phyloP scores from a whole-genome alignment of 2,329 filamentous ascomycete species.

The Aspergillus phoenicis region DNA sequence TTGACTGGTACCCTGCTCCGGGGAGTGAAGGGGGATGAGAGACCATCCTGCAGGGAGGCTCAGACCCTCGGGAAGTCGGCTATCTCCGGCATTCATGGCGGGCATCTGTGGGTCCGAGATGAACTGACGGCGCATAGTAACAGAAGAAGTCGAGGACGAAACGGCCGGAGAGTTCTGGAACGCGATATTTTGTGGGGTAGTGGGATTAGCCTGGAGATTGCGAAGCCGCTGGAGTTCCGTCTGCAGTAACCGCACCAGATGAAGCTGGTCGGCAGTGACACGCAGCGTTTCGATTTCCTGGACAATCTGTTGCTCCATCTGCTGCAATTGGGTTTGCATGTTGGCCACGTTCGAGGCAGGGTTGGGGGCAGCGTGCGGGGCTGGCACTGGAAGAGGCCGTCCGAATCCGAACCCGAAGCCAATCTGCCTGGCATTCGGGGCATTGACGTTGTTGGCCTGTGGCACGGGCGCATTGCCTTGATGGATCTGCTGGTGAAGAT shows the following conservation, averaged over 20 bases:
- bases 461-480: slow-evolving; percentile 51
- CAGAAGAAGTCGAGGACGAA: slow-evolving; percentile 21
- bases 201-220: slow-evolving; percentile 44
- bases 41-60: slow-evolving; percentile 55
- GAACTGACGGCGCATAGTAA: slow-evolving; percentile 34
- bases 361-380: slow-evolving; percentile 19
- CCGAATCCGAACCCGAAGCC: slow-evolving; percentile 48
- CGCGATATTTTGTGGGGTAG: slow-evolving; percentile 9
- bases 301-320: slow-evolving; percentile 69
- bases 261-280: slow-evolving; percentile 67
- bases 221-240: slow-evolving; percentile 69
- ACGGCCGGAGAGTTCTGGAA: slow-evolving; percentile 20
- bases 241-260: slow-evolving; percentile 67
- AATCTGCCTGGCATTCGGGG: slow-evolving; percentile 40
- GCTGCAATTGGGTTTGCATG: slow-evolving; percentile 63
- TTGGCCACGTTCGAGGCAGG: slow-evolving; percentile 28
- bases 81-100: slow-evolving; percentile 46
- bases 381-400: slow-evolving; percentile 31
- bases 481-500: slow-evolving; percentile 65
- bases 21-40: slow-evolving; percentile 33
- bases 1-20: slow-evolving; percentile 14
- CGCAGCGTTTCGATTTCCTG: slow-evolving; percentile 67
- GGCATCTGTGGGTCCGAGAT: slow-evolving; percentile 32
- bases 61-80: slow-evolving; percentile 54
- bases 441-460: slow-evolving; percentile 34